phyloP scores from a whole-genome alignment of 2,329 filamentous ascomycete genomes.

The Sclerotiophoma versabilis region DNA sequence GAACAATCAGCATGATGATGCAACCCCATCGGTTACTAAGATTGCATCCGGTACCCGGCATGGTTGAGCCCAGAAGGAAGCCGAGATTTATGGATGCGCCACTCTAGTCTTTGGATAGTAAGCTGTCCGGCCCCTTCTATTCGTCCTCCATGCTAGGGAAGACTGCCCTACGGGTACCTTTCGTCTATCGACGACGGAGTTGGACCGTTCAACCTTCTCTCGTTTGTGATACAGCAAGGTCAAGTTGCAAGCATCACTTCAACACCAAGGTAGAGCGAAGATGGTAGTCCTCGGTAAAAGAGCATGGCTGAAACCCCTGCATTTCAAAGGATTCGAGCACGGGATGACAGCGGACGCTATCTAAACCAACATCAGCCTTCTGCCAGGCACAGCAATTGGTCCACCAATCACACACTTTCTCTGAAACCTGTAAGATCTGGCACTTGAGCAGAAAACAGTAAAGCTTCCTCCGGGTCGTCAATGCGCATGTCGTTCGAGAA shows the following conservation, averaged over 20 bases:
- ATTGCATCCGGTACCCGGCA: constrained; percentile 10
- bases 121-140: not conserved
- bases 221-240: not conserved
- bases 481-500: constrained; percentile 30
- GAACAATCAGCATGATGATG: not conserved
- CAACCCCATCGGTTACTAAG: constrained; percentile 6
- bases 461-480: constrained; percentile 28
- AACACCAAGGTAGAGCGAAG: not conserved
- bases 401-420: constrained; percentile 24
- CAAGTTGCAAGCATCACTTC: not conserved
- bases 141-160: not conserved
- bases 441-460: constrained; percentile 17
- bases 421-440: constrained; percentile 24
- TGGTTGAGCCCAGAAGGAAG: constrained; percentile 10
- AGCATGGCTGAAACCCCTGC: constrained; percentile 26
- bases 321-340: constrained; percentile 27
- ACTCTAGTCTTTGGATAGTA: constrained; percentile 2
- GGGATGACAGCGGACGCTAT: constrained; percentile 22
- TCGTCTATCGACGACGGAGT: not conserved
- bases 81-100: constrained; percentile 15
- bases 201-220: not conserved
- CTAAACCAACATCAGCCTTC: constrained; percentile 9
- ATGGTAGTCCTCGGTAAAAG: not conserved
- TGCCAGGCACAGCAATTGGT: constrained; percentile 24
- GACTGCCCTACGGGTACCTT: not conserved